Conservation (phyloP, 768 basidiomycete species). For the Rhodotorula diobovata region DNA sequence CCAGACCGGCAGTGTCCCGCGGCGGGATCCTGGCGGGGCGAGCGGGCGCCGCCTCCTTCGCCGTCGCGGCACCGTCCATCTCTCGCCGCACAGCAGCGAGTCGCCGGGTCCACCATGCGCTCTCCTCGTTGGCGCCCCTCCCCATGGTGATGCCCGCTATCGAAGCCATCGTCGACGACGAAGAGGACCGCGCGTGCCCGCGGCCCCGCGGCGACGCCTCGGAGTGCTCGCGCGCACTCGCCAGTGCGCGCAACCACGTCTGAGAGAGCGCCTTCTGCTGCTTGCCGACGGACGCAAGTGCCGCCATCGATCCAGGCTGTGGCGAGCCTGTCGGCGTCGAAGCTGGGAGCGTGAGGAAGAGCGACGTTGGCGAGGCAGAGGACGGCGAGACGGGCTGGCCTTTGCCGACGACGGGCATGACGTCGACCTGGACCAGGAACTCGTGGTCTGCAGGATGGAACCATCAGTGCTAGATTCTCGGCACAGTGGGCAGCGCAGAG, state of each 20-base stretch:
- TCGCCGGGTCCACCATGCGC: constrained; percentile 68
- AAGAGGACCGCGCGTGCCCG: no score
- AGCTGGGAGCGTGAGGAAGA: constrained; percentile 47
- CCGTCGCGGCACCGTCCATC: constrained; percentile 1
- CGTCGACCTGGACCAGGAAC: constrained; percentile 53
- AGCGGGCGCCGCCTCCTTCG: no score
- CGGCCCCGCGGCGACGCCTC: no score
- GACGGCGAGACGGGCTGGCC: constrained; percentile 14
- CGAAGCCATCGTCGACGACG: no score
- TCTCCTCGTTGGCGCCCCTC: constrained; percentile 60
- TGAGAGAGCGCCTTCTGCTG: constrained; percentile 23
- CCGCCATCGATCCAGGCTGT: constrained; percentile 4
- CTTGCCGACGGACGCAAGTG: not conserved
- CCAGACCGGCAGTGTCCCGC: not conserved
- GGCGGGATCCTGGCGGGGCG: not conserved
- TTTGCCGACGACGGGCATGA: constrained; percentile 54
- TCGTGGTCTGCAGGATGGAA: constrained; percentile 43
- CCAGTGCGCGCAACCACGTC: constrained; percentile 59
- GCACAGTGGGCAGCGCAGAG: not conserved
- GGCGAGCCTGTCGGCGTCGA: not conserved
- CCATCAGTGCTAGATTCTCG: not conserved
- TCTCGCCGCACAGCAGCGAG: constrained; percentile 57
- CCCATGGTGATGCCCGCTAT: not conserved
- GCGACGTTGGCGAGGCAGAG: constrained; percentile 42
- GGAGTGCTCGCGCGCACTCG: constrained; percentile 54